A percentile compares a stretch with the other conserved stretches of the same genome.
Conservation (phyloP, 805 yeast species). For the Candida hispaniensis region DNA sequence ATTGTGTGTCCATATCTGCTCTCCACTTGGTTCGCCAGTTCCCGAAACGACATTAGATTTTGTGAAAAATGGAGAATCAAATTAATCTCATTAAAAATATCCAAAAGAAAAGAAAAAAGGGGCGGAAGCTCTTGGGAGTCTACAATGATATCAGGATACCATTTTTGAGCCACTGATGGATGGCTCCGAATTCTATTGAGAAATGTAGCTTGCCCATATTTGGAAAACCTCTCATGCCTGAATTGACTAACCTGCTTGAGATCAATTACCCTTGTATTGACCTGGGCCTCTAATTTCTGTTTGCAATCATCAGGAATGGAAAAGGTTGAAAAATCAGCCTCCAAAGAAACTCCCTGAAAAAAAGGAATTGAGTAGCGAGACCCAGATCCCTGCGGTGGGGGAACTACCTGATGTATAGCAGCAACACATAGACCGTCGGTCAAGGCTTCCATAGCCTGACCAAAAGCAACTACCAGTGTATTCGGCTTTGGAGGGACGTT, state of each 20-base stretch:
- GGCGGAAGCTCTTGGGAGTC: constrained; percentile 15
- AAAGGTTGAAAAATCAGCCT: constrained; percentile 7
- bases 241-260: neutral
- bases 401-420: constrained; percentile 10
- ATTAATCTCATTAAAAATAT: constrained; percentile 21
- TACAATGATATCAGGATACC: constrained; percentile 6
- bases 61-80: constrained; percentile 16
- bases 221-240: constrained; percentile 13
- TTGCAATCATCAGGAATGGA: constrained; percentile 2
- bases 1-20: constrained; percentile 20
- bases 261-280: neutral
- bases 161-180: constrained; percentile 2
- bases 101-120: constrained; percentile 19
- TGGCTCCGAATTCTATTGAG: constrained; percentile 10
- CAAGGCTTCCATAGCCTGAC: constrained; percentile 15
- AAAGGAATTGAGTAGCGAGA: constrained; percentile 9
- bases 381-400: constrained; percentile 10
- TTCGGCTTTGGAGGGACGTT: constrained; percentile 9
- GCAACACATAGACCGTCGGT: constrained; percentile 11
- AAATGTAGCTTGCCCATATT: constrained; percentile 12
- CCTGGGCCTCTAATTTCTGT: constrained; percentile 3
- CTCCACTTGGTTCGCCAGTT: constrained; percentile 20
- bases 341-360: constrained; percentile 13
- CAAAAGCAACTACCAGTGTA: constrained; percentile 12
- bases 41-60: constrained; percentile 21